Evolutionary conservation across 768 basidiomycete genomes (phyloP).

Genomic region (Pisolithus tinctorius): DNA sequence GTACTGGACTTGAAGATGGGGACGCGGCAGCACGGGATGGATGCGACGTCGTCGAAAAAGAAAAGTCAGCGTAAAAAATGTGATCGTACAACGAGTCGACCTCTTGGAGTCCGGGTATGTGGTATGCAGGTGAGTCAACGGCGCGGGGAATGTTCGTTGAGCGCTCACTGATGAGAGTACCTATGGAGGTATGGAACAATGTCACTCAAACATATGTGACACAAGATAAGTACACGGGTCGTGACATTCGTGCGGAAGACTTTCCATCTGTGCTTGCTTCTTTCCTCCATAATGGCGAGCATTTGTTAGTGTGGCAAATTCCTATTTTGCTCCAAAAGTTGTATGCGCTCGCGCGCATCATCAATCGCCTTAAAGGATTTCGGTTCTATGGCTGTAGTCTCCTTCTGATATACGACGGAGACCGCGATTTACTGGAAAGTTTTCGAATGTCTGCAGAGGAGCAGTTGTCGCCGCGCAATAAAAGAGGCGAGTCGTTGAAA

Average conservation of each 20-base stretch:
- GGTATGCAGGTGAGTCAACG: conserved; percentile 87
- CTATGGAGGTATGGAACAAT: conserved; percentile 83
- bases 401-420: conserved; percentile 96
- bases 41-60: conserved; percentile 88
- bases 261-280: conserved; percentile 77
- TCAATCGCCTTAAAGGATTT: conserved; percentile 87
- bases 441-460: conserved; percentile 58
- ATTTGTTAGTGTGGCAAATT: conserved; percentile 84
- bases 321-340: conserved; percentile 86
- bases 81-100: conserved; percentile 88
- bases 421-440: conserved; percentile 76
- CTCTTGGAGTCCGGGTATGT: conserved; percentile 88
- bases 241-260: conserved; percentile 80
- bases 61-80: conserved; percentile 99
- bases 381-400: conserved; percentile 98
- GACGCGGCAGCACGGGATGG: conserved; percentile 97
- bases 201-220: conserved; percentile 77
- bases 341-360: conserved; percentile 88
- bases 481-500: conserved; percentile 74
- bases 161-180: conserved; percentile 1
- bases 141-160: conserved; percentile 1
- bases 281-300: conserved; percentile 82
- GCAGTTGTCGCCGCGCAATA: conserved; percentile 56
- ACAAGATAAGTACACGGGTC: conserved; percentile 95
- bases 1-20: conserved; percentile 99